These are phyloP conservation scores for Didymella lethalis DNA, from an alignment of 2,329 filamentous ascomycete genomes.

Conservation along the genomic window DNA sequence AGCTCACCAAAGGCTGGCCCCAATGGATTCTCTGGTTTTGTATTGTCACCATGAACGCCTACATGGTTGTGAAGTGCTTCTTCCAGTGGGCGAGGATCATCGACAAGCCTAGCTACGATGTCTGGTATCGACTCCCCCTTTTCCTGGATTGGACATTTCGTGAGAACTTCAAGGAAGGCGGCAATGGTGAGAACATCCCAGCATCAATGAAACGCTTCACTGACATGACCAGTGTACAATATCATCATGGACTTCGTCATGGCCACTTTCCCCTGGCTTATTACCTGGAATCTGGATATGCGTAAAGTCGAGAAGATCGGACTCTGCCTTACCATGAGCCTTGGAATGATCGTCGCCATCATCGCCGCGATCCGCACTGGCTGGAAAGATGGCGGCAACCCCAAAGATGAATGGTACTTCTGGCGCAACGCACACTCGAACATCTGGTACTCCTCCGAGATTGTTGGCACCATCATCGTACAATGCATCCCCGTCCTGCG, in stretches of 20 bases:
- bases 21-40: conserved; percentile 59
- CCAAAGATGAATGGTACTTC: conserved; percentile 57
- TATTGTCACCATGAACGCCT: conserved; percentile 59
- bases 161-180: conserved; percentile 59
- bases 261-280: conserved; percentile 60
- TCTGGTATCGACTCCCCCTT: conserved; percentile 59
- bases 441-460: conserved; percentile 61
- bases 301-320: conserved; percentile 59
- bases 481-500: conserved; percentile 63
- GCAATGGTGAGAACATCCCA: conserved; percentile 54
- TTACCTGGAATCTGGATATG: conserved; percentile 60
- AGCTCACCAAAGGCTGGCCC: conserved; percentile 57
- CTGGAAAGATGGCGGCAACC: conserved; percentile 61
- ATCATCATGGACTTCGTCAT: conserved; percentile 64
- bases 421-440: conserved; percentile 59
- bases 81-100: conserved; percentile 61
- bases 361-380: conserved; percentile 58
- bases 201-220: not conserved
- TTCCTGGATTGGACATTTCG: conserved; percentile 53
- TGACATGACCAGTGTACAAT: conserved; percentile 57
- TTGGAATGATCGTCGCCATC: conserved; percentile 61
- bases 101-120: conserved; percentile 53
- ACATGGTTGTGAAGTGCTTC: conserved; percentile 58
- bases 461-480: conserved; percentile 63
- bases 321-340: conserved; percentile 60